A percentile compares a stretch with the other conserved stretches of the same genome.
phyloP scores from a whole-genome alignment of 1,284 basidiomycete genomes.

The Moesziomyces sp. region DNA sequence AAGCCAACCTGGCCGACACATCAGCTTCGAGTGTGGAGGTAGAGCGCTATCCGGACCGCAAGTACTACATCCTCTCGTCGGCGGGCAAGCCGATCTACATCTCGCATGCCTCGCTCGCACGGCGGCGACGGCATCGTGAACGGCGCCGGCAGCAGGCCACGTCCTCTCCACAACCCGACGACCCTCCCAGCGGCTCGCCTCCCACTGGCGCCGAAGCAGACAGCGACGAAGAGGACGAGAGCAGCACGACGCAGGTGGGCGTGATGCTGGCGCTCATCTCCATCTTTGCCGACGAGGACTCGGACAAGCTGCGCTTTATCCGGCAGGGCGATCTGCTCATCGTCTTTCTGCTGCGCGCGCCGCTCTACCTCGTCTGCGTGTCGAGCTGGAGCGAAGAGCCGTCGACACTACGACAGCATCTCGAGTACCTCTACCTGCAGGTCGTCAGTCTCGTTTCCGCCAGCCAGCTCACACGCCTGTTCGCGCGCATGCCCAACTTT shows the following conservation, averaged over 20 bases:
- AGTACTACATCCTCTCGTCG: constrained; percentile 57
- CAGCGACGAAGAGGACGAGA: constrained; percentile 70
- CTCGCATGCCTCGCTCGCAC: constrained; percentile 38
- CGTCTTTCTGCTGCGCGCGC: constrained; percentile 83
- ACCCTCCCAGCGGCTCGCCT: not conserved
- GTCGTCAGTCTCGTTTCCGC: constrained; percentile 89
- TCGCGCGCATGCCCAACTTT: constrained; percentile 88
- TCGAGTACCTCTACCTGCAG: constrained; percentile 93
- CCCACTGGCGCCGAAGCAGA: not conserved
- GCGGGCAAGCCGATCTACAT: constrained; percentile 62
- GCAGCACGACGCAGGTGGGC: constrained; percentile 83
- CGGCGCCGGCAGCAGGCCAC: constrained; percentile 8
- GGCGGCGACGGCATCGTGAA: constrained; percentile 11
- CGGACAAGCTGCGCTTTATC: constrained; percentile 52
- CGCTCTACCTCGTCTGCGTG: constrained; percentile 89
- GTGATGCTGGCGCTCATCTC: constrained; percentile 95
- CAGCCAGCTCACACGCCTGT: constrained; percentile 83
- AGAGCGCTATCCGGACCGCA: constrained; percentile 37
- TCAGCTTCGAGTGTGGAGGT: not conserved
- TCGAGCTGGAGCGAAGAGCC: constrained; percentile 94
- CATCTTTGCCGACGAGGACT: constrained; percentile 67
- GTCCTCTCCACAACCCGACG: not conserved
- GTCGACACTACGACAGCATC: constrained; percentile 85
- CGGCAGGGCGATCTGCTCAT: constrained; percentile 73
- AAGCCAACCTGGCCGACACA: not conserved